Conservation (phyloP, 208 protist species). For the Lotmaria passim region DNA sequence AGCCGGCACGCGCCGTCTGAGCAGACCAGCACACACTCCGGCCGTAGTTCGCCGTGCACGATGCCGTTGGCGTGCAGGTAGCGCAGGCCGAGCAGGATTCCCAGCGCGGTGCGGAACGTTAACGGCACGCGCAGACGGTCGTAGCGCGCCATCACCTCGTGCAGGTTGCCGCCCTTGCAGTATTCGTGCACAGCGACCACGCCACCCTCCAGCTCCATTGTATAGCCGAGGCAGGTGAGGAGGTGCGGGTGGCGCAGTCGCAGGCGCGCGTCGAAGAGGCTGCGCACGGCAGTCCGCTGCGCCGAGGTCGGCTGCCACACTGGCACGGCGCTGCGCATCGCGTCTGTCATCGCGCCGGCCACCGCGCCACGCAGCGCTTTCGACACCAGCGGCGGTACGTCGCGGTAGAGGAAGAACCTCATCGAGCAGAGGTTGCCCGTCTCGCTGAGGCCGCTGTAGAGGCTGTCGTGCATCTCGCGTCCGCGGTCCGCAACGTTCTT, state of each 20-base stretch:
- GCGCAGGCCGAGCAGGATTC: slow-evolving; percentile 56
- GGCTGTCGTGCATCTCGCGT: neutral
- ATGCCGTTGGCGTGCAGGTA: slow-evolving; percentile 65
- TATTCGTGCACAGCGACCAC: slow-evolving; percentile 37
- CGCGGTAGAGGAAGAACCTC: neutral
- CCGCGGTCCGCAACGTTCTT: neutral
- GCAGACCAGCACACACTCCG: slow-evolving; percentile 68
- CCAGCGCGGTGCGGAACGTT: slow-evolving; percentile 46
- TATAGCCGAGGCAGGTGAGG: slow-evolving; percentile 15
- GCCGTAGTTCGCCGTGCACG: slow-evolving; percentile 70
- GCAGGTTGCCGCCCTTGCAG: slow-evolving; percentile 49
- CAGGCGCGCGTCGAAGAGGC: slow-evolving; percentile 8
- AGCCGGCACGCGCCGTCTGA: slow-evolving; percentile 73
- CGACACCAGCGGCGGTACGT: slow-evolving; percentile 1
- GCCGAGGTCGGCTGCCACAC: slow-evolving; percentile 5
- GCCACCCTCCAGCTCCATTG: slow-evolving; percentile 20
- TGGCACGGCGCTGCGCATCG: slow-evolving; percentile 10
- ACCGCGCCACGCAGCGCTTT: neutral
- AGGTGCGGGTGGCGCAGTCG: slow-evolving; percentile 27
- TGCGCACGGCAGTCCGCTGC: slow-evolving; percentile 9
- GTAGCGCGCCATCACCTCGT: slow-evolving; percentile 33
- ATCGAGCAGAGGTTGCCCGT: slow-evolving; percentile 1
- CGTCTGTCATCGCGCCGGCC: slow-evolving; percentile 3
- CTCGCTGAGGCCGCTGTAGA: neutral
- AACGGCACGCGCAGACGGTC: slow-evolving; percentile 17